phyloP scores from a whole-genome alignment of 305 asterid species.

The Solanum hybrid region DNA sequence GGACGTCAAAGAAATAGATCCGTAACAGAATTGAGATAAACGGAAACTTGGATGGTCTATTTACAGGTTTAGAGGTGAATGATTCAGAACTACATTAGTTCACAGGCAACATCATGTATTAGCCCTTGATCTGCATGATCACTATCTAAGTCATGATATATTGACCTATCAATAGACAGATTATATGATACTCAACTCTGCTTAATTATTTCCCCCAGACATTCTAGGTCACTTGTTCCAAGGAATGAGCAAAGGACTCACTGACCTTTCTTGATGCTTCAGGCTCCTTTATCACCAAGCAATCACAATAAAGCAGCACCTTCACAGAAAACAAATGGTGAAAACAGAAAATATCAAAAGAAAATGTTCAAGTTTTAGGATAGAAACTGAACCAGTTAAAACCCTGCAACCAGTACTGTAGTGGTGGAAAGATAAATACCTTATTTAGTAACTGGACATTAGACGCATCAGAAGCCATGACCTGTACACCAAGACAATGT shows the following conservation, averaged over 20 bases:
- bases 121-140: background rate
- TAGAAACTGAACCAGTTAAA: background rate
- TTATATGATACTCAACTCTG: background rate
- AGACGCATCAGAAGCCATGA: conserved; percentile 73
- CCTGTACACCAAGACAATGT: conserved; percentile 76
- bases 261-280: conserved; percentile 42
- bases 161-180: background rate
- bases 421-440: conserved; percentile 26
- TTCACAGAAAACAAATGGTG: conserved; percentile 16
- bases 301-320: conserved; percentile 51
- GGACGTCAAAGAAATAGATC: background rate
- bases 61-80: background rate
- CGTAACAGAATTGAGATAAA: background rate
- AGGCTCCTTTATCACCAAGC: conserved; percentile 37
- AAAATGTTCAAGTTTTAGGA: background rate
- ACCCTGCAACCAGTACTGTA: background rate
- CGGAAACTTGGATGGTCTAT: background rate
- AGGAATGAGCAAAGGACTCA: background rate
- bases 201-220: background rate
- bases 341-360: background rate
- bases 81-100: background rate
- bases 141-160: background rate
- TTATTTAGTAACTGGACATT: conserved; percentile 64
- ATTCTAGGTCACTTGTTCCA: background rate
- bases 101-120: background rate